These are phyloP conservation scores for Aegilops tauschii DNA, from an alignment of 176 grass and related monocot genomes.

Conservation along the genomic window DNA sequence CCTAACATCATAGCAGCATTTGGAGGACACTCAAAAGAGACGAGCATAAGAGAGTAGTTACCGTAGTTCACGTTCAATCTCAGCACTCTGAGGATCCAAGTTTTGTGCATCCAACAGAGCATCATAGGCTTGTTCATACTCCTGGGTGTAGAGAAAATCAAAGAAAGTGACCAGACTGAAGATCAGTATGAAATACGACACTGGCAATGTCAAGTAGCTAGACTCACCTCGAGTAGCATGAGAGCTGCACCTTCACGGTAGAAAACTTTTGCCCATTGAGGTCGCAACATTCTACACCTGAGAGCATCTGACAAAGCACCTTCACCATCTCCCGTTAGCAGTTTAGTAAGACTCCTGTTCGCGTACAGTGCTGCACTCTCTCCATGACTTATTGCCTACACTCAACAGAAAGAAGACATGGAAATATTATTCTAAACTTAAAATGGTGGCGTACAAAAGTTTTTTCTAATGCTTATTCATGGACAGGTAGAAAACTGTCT, in stretches of 20 bases:
- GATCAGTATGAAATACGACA: background rate
- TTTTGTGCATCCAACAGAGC: constrained; percentile 31
- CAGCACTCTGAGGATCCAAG: constrained; percentile 21
- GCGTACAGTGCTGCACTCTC: constrained; percentile 23
- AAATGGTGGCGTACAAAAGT: background rate
- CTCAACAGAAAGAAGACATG: background rate
- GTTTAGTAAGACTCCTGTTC: constrained; percentile 49
- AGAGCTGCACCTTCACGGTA: constrained; percentile 21
- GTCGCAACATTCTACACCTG: constrained; percentile 24
- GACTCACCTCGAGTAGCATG: constrained; percentile 23
- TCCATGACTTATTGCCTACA: constrained; percentile 6
- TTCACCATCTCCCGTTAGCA: constrained; percentile 40
- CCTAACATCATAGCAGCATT: background rate
- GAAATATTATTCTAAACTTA: background rate
- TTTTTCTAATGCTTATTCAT: background rate
- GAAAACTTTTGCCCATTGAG: constrained; percentile 26
- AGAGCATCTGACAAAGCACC: constrained; percentile 40
- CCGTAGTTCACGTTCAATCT: constrained; percentile 30
- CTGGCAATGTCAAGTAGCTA: background rate
- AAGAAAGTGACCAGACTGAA: background rate
- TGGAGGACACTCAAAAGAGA: background rate
- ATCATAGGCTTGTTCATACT: constrained; percentile 28
- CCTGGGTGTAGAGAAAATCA: background rate
- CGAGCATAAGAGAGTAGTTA: background rate
- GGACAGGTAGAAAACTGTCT: background rate